Evolutionary conservation across 352 stramenopile species (phyloP), one percentile per base, ranked within the genome.

Genomic region (Phytopythium boreale): DNA sequence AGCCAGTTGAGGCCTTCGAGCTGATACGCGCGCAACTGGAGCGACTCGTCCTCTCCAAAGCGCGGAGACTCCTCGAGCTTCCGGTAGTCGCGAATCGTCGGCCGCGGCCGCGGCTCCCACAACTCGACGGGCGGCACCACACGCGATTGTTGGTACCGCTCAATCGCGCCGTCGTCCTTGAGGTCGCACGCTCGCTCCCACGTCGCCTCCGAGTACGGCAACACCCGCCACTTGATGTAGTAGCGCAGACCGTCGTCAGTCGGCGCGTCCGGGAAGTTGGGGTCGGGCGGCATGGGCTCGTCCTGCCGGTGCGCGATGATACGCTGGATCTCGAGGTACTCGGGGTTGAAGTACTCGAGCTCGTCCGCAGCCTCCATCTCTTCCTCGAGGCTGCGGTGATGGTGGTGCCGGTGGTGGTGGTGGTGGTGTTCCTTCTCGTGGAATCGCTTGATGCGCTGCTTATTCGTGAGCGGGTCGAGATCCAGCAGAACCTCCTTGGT

Each of bases 1-100:
- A 96, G 63, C 89, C 89, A 96, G 61, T 96, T 96, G 26, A 96
- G 70, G 1, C 89, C 89, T 81, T 96, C 89, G 14, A 96, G 66
- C 62, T 96, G 89, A 63, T 96, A 96, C 19, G 75, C 82, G 44
- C 88, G 87, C 37, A 96, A 65, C 26, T 71, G 81, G 5, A 96
- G 80, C 55, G 80, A 80, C 60, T 87, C 55, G 43, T 96, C 87
- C 36, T 82, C 73, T 2, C 88, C 88, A 78, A 94, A 96, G 31
- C 55, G 63, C 0, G 87, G 87, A 0, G 85, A 95, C 52, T 79
- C 74, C 2, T 96, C 87, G n/a, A 94, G 63, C 69, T 95, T 95
- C 49, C 86, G 84, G 62, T 94, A 96, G 57, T 95, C 87, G 1
- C 87, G 85, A 51, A 96, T 61, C 31, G 75, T 88, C 27, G 88